Evolutionary conservation across 2,329 filamentous ascomycete species (phyloP), one percentile per base, ranked within the genome.

Genomic region (Xylaria sp.): DNA sequence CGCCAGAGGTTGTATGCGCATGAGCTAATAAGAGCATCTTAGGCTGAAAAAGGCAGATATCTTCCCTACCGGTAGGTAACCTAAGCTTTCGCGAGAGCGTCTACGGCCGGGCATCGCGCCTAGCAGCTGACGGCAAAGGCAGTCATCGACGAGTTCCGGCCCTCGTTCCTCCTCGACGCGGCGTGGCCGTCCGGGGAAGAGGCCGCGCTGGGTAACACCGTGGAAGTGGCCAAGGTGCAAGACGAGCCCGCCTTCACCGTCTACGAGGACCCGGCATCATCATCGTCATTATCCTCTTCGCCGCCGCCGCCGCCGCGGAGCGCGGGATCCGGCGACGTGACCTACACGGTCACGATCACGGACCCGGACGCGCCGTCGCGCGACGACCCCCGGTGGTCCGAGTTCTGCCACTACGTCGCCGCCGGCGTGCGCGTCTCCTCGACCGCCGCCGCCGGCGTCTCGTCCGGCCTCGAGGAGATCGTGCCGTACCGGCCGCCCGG

Each of bases 121-220:
- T 8, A 17, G 34, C 22, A 24, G 7, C 48, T 41, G 20, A 57
- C 26, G 5, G 24, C 16, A 40, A 16, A 19, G 5, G 6, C 20
- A 52, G 82, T 87, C 18, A 76, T 87, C 53, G 78, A 86, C 59
- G 77, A 82, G 56, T 87, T 88, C 68, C 67, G 75, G 2, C 84
- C 85, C 5, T 74, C 74, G 6, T 71, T 85, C 48, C 74, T 76
- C 38, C 64, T 87, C 39, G 71, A 82, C 7, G 73, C 69, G 39
- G 81, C 80, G 70, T 75, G 77, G 51, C 68, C 73, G 1, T 71
- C 66, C 13, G 65, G 78, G 50, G 71, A 73, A 40, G 65, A 68
- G 19, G 77, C 81, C 18, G 60, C 71, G 1, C 70, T 86, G 1
- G 84, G 84, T 26, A 86, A 86, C 67, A 81, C 66, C 2, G 54